Percentiles rank a stretch among this genome's conserved stretches.
These are phyloP conservation scores for Sporopachydermia cereana DNA, from an alignment of 1,139 yeast species.

Conservation along the genomic window DNA sequence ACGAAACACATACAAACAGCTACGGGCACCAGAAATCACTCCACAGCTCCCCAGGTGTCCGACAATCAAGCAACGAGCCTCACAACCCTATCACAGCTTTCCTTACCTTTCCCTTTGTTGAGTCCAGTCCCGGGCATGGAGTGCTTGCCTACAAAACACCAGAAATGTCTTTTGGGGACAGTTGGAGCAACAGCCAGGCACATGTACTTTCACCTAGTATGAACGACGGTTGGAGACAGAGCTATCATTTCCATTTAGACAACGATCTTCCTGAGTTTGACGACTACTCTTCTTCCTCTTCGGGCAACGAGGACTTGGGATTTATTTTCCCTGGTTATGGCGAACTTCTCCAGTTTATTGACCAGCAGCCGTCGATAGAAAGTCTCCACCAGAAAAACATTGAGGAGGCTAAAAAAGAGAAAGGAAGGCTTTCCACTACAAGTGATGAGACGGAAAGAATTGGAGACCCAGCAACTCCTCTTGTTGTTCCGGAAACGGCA, in stretches of 20 bases:
- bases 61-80: background rate
- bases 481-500: background rate
- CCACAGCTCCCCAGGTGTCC: background rate
- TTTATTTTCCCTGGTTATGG: slow-evolving; percentile 5
- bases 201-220: too few species aligned
- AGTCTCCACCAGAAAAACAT: background rate
- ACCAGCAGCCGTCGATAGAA: background rate
- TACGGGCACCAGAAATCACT: background rate
- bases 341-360: background rate
- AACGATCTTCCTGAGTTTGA: background rate
- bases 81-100: background rate
- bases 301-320: background rate
- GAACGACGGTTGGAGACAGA: background rate
- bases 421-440: too few species aligned
- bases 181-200: background rate
- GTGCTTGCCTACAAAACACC: background rate
- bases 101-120: background rate
- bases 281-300: background rate
- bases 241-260: background rate
- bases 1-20: background rate
- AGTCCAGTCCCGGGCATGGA: background rate
- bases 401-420: background rate
- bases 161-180: too few species aligned
- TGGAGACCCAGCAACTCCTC: background rate
- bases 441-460: too few species aligned